phyloP scores from a whole-genome alignment of 129 eudicot genomes.

The Chrysanthemum makinoi region DNA sequence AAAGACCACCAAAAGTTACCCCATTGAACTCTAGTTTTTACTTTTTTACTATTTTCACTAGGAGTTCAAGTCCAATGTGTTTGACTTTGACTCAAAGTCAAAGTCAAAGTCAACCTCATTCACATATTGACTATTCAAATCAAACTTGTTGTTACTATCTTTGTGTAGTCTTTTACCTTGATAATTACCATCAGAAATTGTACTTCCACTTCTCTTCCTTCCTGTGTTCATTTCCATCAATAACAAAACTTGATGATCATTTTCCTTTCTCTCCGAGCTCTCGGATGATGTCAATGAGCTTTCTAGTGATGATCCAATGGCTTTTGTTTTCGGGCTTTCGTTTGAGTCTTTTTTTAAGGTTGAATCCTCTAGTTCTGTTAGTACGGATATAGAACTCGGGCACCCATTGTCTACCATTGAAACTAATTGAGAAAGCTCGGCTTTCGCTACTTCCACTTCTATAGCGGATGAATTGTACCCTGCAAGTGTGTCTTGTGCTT shows the following conservation, averaged over 20 bases:
- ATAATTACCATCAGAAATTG: slow-evolving; percentile 43
- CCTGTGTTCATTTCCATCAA: slow-evolving; percentile 53
- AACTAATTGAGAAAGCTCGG: slow-evolving; percentile 71
- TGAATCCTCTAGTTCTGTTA: slow-evolving; percentile 53
- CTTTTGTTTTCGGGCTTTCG: slow-evolving; percentile 29
- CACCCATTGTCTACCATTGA: slow-evolving; percentile 73
- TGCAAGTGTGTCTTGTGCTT: slow-evolving; percentile 86
- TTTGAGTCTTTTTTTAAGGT: slow-evolving; percentile 29
- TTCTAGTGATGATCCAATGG: slow-evolving; percentile 41
- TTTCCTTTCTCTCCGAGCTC: slow-evolving; percentile 54
- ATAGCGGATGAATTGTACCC: slow-evolving; percentile 55
- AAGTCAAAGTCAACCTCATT: slow-evolving; percentile 64
- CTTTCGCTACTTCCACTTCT: slow-evolving; percentile 72
- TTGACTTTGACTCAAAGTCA: slow-evolving; percentile 55
- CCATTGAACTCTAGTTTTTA: slow-evolving; percentile 17
- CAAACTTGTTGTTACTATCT: slow-evolving; percentile 34
- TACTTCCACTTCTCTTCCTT: slow-evolving; percentile 62
- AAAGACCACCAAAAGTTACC: slow-evolving; percentile 37
- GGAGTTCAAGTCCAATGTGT: slow-evolving; percentile 61
- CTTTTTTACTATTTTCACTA: slow-evolving; percentile 18
- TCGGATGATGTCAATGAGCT: slow-evolving; percentile 80
- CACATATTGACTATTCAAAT: slow-evolving; percentile 62
- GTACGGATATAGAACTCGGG: slow-evolving; percentile 55
- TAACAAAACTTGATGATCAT: slow-evolving; percentile 40
- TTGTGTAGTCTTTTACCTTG: slow-evolving; percentile 42